These are phyloP conservation scores for Bisporella sp. DNA, from an alignment of 2,329 filamentous ascomycete species.

Conservation along the genomic window DNA sequence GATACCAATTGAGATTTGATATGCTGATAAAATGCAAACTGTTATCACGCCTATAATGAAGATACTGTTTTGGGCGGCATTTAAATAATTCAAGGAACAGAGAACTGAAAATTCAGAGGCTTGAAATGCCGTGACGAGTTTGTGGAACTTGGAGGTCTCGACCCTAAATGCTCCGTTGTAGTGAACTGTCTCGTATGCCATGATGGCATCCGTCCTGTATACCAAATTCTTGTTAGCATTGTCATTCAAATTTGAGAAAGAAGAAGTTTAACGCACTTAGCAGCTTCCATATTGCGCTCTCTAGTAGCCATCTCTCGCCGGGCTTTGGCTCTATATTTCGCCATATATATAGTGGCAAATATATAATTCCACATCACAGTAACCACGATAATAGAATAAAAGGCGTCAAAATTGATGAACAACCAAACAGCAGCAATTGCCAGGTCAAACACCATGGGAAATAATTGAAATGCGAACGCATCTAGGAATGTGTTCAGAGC, in stretches of 20 bases:
- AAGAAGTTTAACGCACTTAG: constrained; percentile 4
- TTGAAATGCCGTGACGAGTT: constrained; percentile 1
- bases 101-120: constrained; percentile 5
- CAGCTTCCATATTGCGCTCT: constrained; percentile 6
- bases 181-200: constrained; percentile 8
- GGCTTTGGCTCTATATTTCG: constrained; percentile 2
- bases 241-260: not conserved
- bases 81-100: constrained; percentile 3
- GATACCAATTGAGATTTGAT: not conserved
- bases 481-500: constrained; percentile 8
- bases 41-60: constrained; percentile 1
- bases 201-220: constrained; percentile 5
- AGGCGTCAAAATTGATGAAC: constrained; percentile 6
- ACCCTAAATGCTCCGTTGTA: constrained; percentile 1
- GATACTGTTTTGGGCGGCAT: constrained; percentile 3
- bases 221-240: not conserved
- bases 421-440: constrained; percentile 6
- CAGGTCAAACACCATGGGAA: constrained; percentile 8
- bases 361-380: constrained; percentile 8
- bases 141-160: not conserved
- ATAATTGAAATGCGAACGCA: constrained; percentile 8
- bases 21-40: not conserved
- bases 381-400: constrained; percentile 8
- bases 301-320: constrained; percentile 3
- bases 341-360: constrained; percentile 9